A percentile compares a stretch with the other conserved stretches of the same genome.
phyloP scores from a whole-genome alignment of 2,329 filamentous ascomycete species.

The Penicillium sp. region DNA sequence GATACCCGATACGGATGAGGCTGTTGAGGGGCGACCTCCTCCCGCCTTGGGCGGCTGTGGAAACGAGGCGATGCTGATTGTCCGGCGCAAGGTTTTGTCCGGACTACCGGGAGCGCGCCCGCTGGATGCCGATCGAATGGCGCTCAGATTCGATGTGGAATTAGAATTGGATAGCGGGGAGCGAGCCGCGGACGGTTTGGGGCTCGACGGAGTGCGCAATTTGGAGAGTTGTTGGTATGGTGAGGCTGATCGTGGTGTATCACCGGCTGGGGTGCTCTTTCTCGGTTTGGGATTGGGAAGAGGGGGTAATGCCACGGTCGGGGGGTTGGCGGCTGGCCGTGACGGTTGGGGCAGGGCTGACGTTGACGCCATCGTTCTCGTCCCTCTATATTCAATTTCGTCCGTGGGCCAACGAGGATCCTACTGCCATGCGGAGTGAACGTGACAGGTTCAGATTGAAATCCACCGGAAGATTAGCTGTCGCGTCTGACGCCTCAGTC shows the following conservation, averaged over 20 bases:
- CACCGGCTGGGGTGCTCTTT: constrained; percentile 58
- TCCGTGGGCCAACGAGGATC: background rate
- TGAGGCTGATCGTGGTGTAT: constrained; percentile 45
- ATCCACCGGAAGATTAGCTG: background rate
- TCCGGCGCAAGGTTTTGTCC: constrained; percentile 75
- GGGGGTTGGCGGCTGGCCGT: constrained; percentile 62
- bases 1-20: constrained; percentile 45
- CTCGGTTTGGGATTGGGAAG: constrained; percentile 72
- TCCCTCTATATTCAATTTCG: constrained; percentile 3
- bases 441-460: background rate
- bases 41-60: constrained; percentile 79
- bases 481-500: background rate
- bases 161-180: constrained; percentile 49
- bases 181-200: constrained; percentile 51
- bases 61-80: constrained; percentile 90
- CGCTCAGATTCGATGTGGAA: constrained; percentile 55
- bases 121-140: constrained; percentile 56
- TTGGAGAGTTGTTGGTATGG: constrained; percentile 48
- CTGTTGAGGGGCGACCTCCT: constrained; percentile 62
- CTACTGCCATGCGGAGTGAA: constrained; percentile 18
- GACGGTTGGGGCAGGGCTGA: constrained; percentile 67
- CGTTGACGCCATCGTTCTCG: constrained; percentile 33
- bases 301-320: constrained; percentile 69
- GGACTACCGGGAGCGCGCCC: constrained; percentile 54
- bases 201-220: constrained; percentile 60